Conservation (phyloP, 139 green algal genomes). For the Monoraphidium neglectum region DNA sequence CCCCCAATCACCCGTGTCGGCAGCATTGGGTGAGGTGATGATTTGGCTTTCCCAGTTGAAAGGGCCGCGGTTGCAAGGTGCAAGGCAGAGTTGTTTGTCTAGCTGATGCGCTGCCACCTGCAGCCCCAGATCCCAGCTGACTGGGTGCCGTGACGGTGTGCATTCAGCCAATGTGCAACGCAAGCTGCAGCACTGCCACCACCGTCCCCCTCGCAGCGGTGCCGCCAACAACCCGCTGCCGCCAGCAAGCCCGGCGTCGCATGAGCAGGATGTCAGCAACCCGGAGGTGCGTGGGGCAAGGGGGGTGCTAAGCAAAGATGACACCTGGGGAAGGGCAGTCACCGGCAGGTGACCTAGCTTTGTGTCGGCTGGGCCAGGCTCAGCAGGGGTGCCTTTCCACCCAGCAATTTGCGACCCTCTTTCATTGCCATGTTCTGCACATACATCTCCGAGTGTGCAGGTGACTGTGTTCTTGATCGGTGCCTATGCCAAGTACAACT, state of each 20-base stretch:
- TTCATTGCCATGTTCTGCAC: not conserved
- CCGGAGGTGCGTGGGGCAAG: slow-evolving; percentile 29
- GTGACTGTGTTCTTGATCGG: slow-evolving; percentile 67
- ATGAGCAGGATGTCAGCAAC: slow-evolving; percentile 59
- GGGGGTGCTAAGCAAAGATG: not conserved
- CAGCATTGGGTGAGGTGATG: not conserved
- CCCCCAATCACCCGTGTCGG: slow-evolving; percentile 7
- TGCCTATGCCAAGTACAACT: slow-evolving; percentile 69
- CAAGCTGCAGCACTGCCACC: no score
- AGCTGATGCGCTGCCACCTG: slow-evolving; percentile 4
- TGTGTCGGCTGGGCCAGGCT: not conserved
- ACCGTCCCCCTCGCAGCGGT: not conserved
- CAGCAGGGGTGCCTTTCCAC: not conserved
- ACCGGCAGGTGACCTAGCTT: not conserved
- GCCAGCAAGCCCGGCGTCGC: slow-evolving; percentile 52
- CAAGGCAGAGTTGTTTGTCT: not conserved
- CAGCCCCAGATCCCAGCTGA: no score
- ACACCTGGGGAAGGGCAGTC: no score
- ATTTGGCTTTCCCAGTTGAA: no score
- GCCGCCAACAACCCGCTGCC: slow-evolving; percentile 36
- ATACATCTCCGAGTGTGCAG: not conserved
- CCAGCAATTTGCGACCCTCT: not conserved
- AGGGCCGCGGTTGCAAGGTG: not conserved
- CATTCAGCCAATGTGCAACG: no score
- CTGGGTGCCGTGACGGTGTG: no score